These are phyloP conservation scores for Inga oerstediana DNA, from an alignment of 306 rosid species.

Conservation along the genomic window DNA sequence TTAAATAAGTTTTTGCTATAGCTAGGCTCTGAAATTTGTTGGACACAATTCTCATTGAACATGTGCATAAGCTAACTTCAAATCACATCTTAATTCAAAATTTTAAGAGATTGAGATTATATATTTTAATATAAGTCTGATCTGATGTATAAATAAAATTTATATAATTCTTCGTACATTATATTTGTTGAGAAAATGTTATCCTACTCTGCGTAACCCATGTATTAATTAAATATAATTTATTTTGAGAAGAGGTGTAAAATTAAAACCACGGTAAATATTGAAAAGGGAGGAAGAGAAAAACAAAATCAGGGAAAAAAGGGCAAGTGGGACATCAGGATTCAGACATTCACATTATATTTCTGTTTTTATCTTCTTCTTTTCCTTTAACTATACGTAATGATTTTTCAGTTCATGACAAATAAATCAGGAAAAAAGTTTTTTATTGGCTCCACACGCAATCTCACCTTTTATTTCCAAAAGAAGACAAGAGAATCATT, in stretches of 20 bases:
- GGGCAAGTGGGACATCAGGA: not conserved
- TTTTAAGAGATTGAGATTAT: not conserved
- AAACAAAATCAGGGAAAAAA: not conserved
- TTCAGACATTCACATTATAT: not conserved
- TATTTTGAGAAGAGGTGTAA: too few species aligned
- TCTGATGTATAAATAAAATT: too few species aligned
- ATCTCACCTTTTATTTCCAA: not conserved
- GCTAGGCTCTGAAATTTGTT: not conserved
- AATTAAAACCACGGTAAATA: too few species aligned
- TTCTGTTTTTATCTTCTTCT: not conserved
- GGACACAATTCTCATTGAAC: not conserved
- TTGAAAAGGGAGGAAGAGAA: too few species aligned
- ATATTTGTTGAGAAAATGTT: too few species aligned
- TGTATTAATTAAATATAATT: too few species aligned
- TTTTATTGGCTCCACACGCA: not conserved
- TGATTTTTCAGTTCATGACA: not conserved
- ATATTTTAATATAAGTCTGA: not conserved
- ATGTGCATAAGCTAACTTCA: not conserved
- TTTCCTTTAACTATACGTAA: not conserved
- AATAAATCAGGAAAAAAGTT: not conserved
- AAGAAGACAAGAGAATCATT: not conserved
- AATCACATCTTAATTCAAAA: not conserved
- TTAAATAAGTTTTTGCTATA: not conserved
- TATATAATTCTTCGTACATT: too few species aligned
- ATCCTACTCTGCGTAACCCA: too few species aligned